A percentile compares a stretch with the other conserved stretches of the same genome.
phyloP scores from a whole-genome alignment of 805 yeast genomes.

The Schwanniomyces polymorphus region DNA sequence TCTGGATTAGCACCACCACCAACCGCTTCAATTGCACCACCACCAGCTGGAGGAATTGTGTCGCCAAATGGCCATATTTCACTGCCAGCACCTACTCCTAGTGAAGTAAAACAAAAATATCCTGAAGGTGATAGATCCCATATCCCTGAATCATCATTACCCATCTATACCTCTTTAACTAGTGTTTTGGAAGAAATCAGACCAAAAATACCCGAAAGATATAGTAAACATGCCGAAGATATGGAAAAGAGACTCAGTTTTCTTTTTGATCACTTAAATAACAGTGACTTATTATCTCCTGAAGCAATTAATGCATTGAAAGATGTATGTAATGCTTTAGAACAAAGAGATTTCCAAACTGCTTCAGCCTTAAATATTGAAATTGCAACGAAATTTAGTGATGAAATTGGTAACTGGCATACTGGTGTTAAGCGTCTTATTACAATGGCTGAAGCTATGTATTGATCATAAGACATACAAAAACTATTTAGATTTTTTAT shows the following conservation, averaged over 20 bases:
- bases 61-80: constrained; percentile 16
- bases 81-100: constrained; percentile 8
- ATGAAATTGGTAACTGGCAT: constrained; percentile 89
- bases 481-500: background rate
- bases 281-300: constrained; percentile 60
- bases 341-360: constrained; percentile 50
- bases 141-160: constrained; percentile 57
- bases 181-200: constrained; percentile 59
- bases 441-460: constrained; percentile 56
- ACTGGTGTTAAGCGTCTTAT: constrained; percentile 87
- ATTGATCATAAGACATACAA: background rate
- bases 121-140: constrained; percentile 72
- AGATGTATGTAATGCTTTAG: constrained; percentile 51
- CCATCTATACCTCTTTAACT: constrained; percentile 59
- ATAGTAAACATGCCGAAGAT: constrained; percentile 70
- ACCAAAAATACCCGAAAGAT: constrained; percentile 75
- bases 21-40: constrained; percentile 11
- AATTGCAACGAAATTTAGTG: constrained; percentile 62
- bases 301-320: constrained; percentile 56
- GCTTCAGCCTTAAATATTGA: constrained; percentile 60
- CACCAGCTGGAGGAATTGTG: constrained; percentile 10
- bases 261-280: constrained; percentile 75
- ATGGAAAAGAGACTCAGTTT: constrained; percentile 79
- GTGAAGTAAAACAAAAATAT: constrained; percentile 21
- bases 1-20: constrained; percentile 10